These are phyloP conservation scores for Penicillium herquei DNA, from an alignment of 495 filamentous ascomycete genomes.

Conservation along the genomic window DNA sequence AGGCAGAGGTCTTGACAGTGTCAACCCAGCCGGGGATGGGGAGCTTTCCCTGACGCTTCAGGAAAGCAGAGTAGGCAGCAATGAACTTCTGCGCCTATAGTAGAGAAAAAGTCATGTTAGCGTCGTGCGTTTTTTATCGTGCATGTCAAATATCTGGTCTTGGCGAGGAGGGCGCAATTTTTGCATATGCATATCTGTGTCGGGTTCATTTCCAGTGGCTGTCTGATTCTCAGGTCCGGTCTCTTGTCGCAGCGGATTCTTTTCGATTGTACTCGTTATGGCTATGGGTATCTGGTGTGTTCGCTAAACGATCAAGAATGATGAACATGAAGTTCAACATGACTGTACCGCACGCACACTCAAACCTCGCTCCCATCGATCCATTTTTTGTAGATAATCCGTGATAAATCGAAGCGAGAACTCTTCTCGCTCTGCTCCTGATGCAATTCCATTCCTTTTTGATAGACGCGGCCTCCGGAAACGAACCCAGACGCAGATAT, in stretches of 20 bases:
- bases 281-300: background rate
- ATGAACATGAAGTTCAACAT: background rate
- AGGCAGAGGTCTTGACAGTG: constrained; percentile 94
- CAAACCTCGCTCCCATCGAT: background rate
- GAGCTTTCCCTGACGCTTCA: constrained; percentile 99
- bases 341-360: background rate
- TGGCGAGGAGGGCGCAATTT: constrained; percentile 11
- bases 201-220: constrained; percentile 19
- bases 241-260: constrained; percentile 10
- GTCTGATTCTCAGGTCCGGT: constrained; percentile 8
- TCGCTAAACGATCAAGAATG: background rate
- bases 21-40: constrained; percentile 98
- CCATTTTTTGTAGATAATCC: no score
- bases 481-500: constrained; percentile 21
- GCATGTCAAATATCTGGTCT: background rate
- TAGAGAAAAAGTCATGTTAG: constrained; percentile 22
- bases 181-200: constrained; percentile 2
- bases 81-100: constrained; percentile 91
- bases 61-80: constrained; percentile 87
- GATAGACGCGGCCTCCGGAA: constrained; percentile 14
- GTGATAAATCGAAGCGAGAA: background rate
- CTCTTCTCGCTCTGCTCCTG: background rate
- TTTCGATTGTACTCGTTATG: background rate
- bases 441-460: constrained; percentile 1
- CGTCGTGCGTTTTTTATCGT: constrained; percentile 14